These are phyloP conservation scores for Carex littledalei DNA, from an alignment of 176 grass and related monocot species.

Conservation along the genomic window DNA sequence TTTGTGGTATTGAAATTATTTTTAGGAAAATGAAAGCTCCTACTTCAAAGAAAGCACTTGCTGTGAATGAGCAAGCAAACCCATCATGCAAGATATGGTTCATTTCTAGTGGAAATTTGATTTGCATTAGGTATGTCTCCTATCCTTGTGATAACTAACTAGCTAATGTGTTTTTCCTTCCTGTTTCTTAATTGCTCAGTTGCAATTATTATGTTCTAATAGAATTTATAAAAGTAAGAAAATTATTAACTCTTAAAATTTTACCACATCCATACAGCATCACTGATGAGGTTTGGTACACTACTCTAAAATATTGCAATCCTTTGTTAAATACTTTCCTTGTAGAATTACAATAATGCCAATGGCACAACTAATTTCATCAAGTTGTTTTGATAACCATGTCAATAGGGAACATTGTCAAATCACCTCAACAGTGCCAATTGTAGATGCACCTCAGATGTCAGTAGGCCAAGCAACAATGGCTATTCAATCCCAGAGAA, in stretches of 20 bases:
- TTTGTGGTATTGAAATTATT: constrained; percentile 14
- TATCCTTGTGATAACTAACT: background rate
- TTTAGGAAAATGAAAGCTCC: constrained; percentile 51
- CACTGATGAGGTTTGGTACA: background rate
- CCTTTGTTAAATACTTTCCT: background rate
- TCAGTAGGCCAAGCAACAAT: background rate
- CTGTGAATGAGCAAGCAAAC: constrained; percentile 33
- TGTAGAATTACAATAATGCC: constrained; percentile 6
- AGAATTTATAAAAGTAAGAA: background rate
- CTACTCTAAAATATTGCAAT: background rate
- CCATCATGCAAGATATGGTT: constrained; percentile 56
- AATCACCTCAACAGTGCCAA: background rate
- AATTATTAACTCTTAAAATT: background rate
- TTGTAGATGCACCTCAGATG: background rate
- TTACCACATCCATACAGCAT: background rate
- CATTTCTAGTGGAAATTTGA: constrained; percentile 38
- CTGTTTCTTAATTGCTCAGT: background rate
- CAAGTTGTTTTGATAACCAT: constrained; percentile 1
- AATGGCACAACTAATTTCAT: background rate
- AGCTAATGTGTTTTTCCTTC: background rate
- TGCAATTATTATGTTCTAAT: background rate
- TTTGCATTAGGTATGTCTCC: constrained; percentile 26
- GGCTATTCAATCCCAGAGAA: constrained; percentile 1
- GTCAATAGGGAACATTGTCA: background rate
- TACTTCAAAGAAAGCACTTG: constrained; percentile 43